Evolutionary conservation across 306 rosid genomes (phyloP).

Genomic region (Vachellia collinsii): DNA sequence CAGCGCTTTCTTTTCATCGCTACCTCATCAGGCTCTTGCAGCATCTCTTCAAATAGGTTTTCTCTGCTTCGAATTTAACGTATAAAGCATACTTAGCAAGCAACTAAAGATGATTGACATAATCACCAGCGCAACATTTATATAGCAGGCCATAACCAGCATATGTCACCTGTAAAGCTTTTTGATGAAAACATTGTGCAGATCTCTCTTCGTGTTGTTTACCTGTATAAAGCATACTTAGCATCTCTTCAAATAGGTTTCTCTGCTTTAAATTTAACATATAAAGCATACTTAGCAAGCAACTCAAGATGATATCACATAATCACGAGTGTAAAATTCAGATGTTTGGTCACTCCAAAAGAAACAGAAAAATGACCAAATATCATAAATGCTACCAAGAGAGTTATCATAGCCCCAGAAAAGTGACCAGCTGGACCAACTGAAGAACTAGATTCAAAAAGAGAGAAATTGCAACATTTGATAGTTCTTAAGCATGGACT

Average conservation of each 20-base stretch:
- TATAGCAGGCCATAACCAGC: neutral
- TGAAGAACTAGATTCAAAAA: neutral
- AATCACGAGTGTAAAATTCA: neutral
- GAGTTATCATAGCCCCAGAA: neutral
- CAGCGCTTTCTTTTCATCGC: constrained; percentile 86
- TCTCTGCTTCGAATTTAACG: constrained; percentile 63
- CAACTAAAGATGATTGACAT: constrained; percentile 12
- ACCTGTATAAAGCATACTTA: constrained; percentile 57
- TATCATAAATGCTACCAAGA: constrained; percentile 1
- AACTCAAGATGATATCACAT: constrained; percentile 5
- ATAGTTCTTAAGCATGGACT: neutral
- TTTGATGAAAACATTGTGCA: constrained; percentile 92
- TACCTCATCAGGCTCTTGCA: constrained; percentile 93
- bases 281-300: constrained; percentile 36
- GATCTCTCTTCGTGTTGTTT: constrained; percentile 88
- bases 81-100: constrained; percentile 35
- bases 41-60: constrained; percentile 91
- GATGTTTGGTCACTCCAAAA: constrained; percentile 18
- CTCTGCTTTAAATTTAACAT: constrained; percentile 59
- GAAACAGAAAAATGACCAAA: constrained; percentile 28
- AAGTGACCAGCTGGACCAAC: neutral
- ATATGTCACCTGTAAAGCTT: constrained; percentile 83
- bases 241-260: constrained; percentile 91
- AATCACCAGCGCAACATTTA: neutral
- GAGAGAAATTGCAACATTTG: constrained; percentile 20